Percentiles rank a stretch among this genome's conserved stretches.
phyloP scores from a whole-genome alignment of 1,284 basidiomycete species.

The Ustilago shanxiensis region DNA sequence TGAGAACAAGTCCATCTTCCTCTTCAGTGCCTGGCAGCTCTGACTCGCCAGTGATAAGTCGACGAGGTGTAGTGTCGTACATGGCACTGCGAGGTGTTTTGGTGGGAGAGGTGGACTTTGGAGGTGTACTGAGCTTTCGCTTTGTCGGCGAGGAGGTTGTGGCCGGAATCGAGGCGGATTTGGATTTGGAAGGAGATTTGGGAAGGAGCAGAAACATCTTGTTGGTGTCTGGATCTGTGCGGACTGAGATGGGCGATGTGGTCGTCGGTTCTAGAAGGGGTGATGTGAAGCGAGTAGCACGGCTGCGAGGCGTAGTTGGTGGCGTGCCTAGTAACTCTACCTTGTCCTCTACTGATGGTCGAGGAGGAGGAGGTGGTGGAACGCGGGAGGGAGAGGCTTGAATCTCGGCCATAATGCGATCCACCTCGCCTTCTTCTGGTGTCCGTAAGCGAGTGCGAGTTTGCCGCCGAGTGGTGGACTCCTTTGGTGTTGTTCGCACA shows the following conservation, averaged over 20 bases:
- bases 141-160: conserved; percentile 26
- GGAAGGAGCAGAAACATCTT: conserved; percentile 50
- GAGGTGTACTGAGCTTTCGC: conserved; percentile 32
- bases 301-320: conserved; percentile 23
- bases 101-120: conserved; percentile 34
- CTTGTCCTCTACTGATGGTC: conserved; percentile 2
- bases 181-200: conserved; percentile 17
- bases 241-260: conserved; percentile 50
- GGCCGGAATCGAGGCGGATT: not conserved
- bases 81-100: conserved; percentile 28
- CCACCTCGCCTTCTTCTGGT: conserved; percentile 45
- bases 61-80: conserved; percentile 18
- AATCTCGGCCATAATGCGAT: conserved; percentile 42
- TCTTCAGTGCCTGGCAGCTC: conserved; percentile 32
- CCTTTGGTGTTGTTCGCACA: conserved; percentile 17
- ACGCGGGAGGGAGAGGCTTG: conserved; percentile 13
- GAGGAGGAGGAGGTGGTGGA: conserved; percentile 13
- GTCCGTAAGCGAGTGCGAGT: conserved; percentile 30
- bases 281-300: conserved; percentile 8
- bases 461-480: conserved; percentile 17
- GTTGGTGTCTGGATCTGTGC: conserved; percentile 55
- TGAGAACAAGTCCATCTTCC: conserved; percentile 55
- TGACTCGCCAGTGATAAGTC: conserved; percentile 33
- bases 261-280: conserved; percentile 47
- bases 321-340: conserved; percentile 38